phyloP scores from a whole-genome alignment of 768 basidiomycete species.

The Lactarius indigo region DNA sequence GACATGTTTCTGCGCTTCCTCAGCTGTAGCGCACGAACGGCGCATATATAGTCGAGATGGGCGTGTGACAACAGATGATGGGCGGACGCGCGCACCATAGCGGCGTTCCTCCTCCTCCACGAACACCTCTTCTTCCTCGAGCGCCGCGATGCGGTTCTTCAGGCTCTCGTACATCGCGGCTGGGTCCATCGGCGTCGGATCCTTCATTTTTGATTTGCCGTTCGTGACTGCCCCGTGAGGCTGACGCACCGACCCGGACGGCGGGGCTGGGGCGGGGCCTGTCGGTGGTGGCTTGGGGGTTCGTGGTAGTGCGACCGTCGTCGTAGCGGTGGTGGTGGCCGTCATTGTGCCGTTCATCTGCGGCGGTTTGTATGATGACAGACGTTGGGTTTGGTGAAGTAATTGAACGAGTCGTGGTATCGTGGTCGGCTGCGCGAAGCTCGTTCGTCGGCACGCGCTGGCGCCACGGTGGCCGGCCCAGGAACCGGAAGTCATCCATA shows the following conservation, averaged over 20 bases:
- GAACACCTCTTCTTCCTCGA: conserved; percentile 83
- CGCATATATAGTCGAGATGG: conserved; percentile 14
- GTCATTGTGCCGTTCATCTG: conserved; percentile 17
- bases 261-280: conserved; percentile 31
- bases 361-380: neutral
- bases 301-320: conserved; percentile 10
- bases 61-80: conserved; percentile 5
- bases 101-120: conserved; percentile 84
- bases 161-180: conserved; percentile 84
- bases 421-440: conserved; percentile 8
- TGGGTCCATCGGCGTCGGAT: conserved; percentile 68
- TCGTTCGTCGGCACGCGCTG: conserved; percentile 13
- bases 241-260: conserved; percentile 46
- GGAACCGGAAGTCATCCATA: neutral
- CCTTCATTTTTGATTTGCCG: conserved; percentile 61
- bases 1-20: conserved; percentile 84
- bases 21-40: conserved; percentile 46
- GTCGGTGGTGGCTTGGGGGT: conserved; percentile 32
- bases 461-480: conserved; percentile 3
- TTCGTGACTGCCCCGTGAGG: conserved; percentile 33
- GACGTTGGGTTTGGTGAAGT: neutral
- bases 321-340: conserved; percentile 8
- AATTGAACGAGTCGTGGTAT: neutral
- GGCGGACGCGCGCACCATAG: conserved; percentile 52
- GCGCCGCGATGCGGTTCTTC: conserved; percentile 82